These are phyloP conservation scores for Amanita fuliginea DNA, from an alignment of 768 basidiomycete species.

Conservation along the genomic window DNA sequence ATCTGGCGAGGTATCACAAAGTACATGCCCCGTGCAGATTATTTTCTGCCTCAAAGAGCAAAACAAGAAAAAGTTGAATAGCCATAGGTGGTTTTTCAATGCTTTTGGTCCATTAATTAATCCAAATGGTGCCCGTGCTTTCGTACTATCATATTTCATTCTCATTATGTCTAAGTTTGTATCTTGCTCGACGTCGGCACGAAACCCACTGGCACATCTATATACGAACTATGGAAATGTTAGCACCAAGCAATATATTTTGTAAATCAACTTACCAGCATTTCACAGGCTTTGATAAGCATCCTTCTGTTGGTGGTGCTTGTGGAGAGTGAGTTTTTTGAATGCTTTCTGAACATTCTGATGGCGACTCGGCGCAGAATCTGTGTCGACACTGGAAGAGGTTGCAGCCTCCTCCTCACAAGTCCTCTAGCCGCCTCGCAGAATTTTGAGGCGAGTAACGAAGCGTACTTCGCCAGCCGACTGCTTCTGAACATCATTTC, in stretches of 20 bases:
- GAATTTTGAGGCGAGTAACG: slow-evolving; percentile 67
- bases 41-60: slow-evolving; percentile 91
- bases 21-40: slow-evolving; percentile 75
- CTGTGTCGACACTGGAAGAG: slow-evolving; percentile 71
- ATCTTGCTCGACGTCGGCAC: slow-evolving; percentile 92
- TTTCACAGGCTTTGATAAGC: slow-evolving; percentile 62
- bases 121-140: slow-evolving; percentile 50
- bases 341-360: neutral
- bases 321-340: slow-evolving; percentile 69
- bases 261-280: neutral
- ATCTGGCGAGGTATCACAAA: slow-evolving; percentile 65
- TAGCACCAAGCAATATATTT: slow-evolving; percentile 9
- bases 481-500: slow-evolving; percentile 4
- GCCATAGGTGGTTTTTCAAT: slow-evolving; percentile 97
- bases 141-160: neutral
- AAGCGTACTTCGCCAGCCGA: neutral
- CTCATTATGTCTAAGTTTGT: slow-evolving; percentile 46
- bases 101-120: slow-evolving; percentile 83
- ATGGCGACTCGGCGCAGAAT: slow-evolving; percentile 32
- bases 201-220: slow-evolving; percentile 87
- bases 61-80: slow-evolving; percentile 96
- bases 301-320: slow-evolving; percentile 82
- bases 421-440: slow-evolving; percentile 86
- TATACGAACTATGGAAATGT: slow-evolving; percentile 97
- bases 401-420: slow-evolving; percentile 56